Evolutionary conservation across 768 basidiomycete genomes (phyloP).

Genomic region (Trametes sanguinea): DNA sequence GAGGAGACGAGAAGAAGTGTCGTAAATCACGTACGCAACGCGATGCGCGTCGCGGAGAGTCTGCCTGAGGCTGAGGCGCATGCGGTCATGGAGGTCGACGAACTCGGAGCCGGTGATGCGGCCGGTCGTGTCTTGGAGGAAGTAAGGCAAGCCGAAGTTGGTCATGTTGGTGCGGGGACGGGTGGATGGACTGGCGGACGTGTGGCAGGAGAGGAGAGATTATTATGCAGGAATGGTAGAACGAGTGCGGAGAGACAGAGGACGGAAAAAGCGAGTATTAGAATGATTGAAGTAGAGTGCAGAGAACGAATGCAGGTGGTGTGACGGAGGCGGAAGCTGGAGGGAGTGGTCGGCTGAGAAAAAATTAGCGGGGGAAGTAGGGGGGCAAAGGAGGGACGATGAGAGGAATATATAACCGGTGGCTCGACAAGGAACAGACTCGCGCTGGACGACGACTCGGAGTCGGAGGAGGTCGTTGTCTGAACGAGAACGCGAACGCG

Average conservation of each 20-base stretch:
- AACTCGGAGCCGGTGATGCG: constrained; percentile 56
- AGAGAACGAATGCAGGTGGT: background rate
- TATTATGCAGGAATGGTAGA: background rate
- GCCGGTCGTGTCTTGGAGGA: constrained; percentile 67
- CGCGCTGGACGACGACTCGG: background rate
- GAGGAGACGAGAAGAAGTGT: constrained; percentile 36
- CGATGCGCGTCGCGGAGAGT: constrained; percentile 45
- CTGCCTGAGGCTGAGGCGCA: constrained; percentile 51
- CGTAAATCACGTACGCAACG: constrained; percentile 56
- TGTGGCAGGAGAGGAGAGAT: background rate
- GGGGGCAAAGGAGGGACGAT: background rate
- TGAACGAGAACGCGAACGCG: background rate
- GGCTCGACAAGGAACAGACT: background rate
- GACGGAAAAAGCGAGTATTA: background rate
- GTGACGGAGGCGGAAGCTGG: background rate
- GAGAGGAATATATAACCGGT: constrained; percentile 3
- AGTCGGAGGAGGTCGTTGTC: constrained; percentile 4
- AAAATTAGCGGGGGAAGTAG: background rate
- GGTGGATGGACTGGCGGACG: background rate
- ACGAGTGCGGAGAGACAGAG: constrained; percentile 3
- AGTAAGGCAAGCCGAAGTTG: constrained; percentile 57
- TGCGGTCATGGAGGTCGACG: constrained; percentile 63
- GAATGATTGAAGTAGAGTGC: background rate
- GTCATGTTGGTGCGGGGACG: constrained; percentile 15
- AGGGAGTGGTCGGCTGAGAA: background rate